Evolutionary conservation across 441 rosid genomes (phyloP), one percentile per base, ranked within the genome.

Genomic region (Gossypium trilobum): DNA sequence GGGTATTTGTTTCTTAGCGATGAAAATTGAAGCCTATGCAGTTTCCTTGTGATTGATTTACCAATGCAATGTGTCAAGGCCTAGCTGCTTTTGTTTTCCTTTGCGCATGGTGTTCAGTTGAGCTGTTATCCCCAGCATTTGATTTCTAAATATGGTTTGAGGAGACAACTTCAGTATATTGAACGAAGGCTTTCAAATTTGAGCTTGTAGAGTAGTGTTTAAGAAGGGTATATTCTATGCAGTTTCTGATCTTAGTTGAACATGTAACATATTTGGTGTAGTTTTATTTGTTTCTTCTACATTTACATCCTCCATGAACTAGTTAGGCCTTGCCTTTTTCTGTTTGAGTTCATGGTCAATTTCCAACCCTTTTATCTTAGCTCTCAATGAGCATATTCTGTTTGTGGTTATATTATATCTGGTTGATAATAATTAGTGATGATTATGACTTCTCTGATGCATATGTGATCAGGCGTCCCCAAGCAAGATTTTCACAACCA

Each of bases 401-500:
- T 65, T 23, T 52, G 6, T 54, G 22, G 19, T 1, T 36, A 14
- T 67, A 2, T 5, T 29, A 20, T 48, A 31, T 57, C 16, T 29
- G 36, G 36, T 42, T 68, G 42, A 68, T 6, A 67, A 10, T 25
- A 50, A 31, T 20, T 60, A 56, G 20, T 60, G 50, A 16, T 54
- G 55, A 20, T 19, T 60, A 17, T 46, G 25, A 10, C 36, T 58
- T 75, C 13, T 64, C 31, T 76, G 13, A 69, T 67, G 25, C 16
- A 59, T 7, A 39, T 17, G 58, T 61, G 11, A 55, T 2, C 85
- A 92, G 97, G 87, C 95, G 91, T 16, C 77, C 83, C 11, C 70
- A 56, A 19, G 74, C 78, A 51, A 87, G 96, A 78, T 70, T 36
- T 72, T 20, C 74, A 7, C 51, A 72, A 14, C 84, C 74, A 62